Percentiles rank a stretch among this genome's conserved stretches.
Conservation (phyloP, 495 filamentous ascomycete genomes). For the Aspergillus bertholletiae region DNA sequence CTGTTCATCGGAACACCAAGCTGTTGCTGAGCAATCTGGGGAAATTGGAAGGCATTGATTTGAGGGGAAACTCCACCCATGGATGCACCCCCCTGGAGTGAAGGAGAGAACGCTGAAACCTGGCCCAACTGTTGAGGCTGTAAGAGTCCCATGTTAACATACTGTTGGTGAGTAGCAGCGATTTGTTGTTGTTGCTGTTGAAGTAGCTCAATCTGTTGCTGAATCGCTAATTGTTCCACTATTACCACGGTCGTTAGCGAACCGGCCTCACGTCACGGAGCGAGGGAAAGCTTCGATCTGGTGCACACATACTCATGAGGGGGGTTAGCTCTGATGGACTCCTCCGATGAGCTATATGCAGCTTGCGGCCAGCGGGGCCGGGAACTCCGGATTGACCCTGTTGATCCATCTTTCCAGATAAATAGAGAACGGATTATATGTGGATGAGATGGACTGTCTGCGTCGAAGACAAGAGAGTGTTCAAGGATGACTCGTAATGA, state of each 20-base stretch:
- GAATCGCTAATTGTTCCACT: slow-evolving; percentile 99
- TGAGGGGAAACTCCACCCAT: slow-evolving; percentile 79
- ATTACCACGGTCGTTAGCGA: slow-evolving; percentile 10
- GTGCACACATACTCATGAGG: slow-evolving; percentile 86
- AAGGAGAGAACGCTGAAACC: slow-evolving; percentile 63
- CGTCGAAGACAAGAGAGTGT: slow-evolving; percentile 13
- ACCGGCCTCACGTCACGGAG: neutral
- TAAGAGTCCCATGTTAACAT: slow-evolving; percentile 94
- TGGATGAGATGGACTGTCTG: slow-evolving; percentile 2
- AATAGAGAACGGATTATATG: slow-evolving; percentile 13
- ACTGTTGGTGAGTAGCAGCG: slow-evolving; percentile 91
- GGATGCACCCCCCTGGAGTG: slow-evolving; percentile 55
- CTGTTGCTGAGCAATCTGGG: slow-evolving; percentile 75
- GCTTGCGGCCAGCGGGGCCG: slow-evolving; percentile 81
- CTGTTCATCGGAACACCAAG: slow-evolving; percentile 67
- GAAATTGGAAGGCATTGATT: slow-evolving; percentile 83
- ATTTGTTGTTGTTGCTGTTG: slow-evolving; percentile 99
- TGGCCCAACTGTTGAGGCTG: slow-evolving; percentile 75
- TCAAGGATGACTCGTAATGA: slow-evolving; percentile 1
- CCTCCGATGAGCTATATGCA: slow-evolving; percentile 96
- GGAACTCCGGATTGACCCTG: slow-evolving; percentile 71
- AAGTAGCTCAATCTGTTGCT: slow-evolving; percentile 96
- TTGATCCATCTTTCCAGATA: slow-evolving; percentile 69
- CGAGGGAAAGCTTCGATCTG: slow-evolving; percentile 19
- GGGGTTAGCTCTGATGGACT: slow-evolving; percentile 98